A percentile compares a stretch with the other conserved stretches of the same genome.
Conservation (phyloP, 169 alveolate species). For the Eimeria sp. region DNA sequence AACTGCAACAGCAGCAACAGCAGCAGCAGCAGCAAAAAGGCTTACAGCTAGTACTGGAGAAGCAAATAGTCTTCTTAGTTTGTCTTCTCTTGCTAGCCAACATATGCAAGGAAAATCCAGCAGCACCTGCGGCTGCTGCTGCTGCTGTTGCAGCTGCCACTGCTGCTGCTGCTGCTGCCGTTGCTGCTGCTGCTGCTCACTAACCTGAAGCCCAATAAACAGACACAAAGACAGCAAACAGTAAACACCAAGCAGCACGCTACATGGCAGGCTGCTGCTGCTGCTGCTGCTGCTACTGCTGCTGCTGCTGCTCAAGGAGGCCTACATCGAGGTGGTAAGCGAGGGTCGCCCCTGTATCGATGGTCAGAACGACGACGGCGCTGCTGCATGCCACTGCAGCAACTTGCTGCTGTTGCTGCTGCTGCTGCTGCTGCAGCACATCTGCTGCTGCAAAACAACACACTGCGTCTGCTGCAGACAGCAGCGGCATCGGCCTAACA, state of each 20-base stretch:
- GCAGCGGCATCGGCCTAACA: conserved; percentile 40
- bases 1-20: background rate
- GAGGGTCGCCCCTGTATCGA: conserved; percentile 18
- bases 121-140: conserved; percentile 60
- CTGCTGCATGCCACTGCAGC: conserved; percentile 62
- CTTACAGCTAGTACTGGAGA: conserved; percentile 41
- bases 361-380: conserved; percentile 35
- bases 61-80: background rate
- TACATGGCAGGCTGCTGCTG: too few species aligned
- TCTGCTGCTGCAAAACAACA: conserved; percentile 29
- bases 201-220: background rate
- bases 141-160: conserved; percentile 13
- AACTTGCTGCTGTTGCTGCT: conserved; percentile 41
- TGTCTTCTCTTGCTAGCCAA: conserved; percentile 38
- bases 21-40: background rate
- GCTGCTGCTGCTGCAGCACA: conserved; percentile 29
- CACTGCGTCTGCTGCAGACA: background rate
- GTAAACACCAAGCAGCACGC: too few species aligned
- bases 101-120: conserved; percentile 41
- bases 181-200: conserved; percentile 47
- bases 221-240: too few species aligned
- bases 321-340: conserved; percentile 10
- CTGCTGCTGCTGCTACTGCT: too few species aligned
- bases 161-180: conserved; percentile 48
- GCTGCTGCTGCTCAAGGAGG: too few species aligned